phyloP scores from a whole-genome alignment of 805 yeast species.

The Candida boleticola region DNA sequence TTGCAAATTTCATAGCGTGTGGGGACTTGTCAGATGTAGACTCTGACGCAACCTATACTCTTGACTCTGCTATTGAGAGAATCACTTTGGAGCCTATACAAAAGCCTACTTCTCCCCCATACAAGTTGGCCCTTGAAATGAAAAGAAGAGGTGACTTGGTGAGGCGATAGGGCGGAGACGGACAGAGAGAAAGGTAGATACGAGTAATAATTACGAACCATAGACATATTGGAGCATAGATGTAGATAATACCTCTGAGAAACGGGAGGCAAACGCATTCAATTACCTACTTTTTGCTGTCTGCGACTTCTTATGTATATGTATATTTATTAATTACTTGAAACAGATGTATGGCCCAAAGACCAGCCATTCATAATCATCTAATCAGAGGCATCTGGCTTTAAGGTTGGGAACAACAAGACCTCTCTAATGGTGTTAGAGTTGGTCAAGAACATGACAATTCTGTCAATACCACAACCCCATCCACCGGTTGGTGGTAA shows the following conservation, averaged over 20 bases:
- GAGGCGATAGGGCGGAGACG: constrained; percentile 11
- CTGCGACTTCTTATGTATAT: no score
- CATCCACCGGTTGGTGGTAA: constrained; percentile 99
- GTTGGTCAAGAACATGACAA: constrained; percentile 96
- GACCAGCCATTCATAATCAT: no score
- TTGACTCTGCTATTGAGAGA: constrained; percentile 38
- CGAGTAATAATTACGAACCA: no score
- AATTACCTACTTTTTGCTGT: no score
- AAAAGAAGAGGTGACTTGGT: constrained; percentile 63
- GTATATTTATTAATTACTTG: no score
- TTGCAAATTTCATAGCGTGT: constrained; percentile 94
- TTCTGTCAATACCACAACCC: constrained; percentile 99
- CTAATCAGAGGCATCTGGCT: constrained; percentile 62
- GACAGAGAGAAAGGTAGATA: neutral
- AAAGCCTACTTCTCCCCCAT: constrained; percentile 95
- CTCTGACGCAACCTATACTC: constrained; percentile 89
- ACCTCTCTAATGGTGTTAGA: constrained; percentile 98
- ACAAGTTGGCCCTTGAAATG: constrained; percentile 85
- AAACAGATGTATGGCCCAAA: no score
- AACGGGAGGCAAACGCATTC: no score
- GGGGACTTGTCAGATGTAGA: constrained; percentile 88
- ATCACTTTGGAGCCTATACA: constrained; percentile 81
- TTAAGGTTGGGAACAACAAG: constrained; percentile 95
- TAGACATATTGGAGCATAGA: no score
- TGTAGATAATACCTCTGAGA: neutral